phyloP scores from a whole-genome alignment of 2,329 filamentous ascomycete genomes.

The Epicoccum sorghinum region DNA sequence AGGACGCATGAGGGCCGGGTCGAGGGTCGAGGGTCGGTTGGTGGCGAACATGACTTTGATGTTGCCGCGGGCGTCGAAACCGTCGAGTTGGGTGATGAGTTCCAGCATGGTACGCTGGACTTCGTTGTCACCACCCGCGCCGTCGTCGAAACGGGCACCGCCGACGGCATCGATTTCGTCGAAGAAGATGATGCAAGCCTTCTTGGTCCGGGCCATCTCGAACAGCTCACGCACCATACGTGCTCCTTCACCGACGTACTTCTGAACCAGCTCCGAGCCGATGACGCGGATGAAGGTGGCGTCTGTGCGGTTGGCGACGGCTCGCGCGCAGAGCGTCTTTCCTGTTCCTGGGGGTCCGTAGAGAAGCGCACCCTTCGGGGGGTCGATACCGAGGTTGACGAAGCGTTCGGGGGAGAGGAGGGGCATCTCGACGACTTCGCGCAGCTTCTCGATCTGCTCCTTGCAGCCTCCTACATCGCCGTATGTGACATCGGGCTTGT shows the following conservation, averaged over 20 bases:
- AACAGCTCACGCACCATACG: conserved; percentile 98
- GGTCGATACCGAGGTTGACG: conserved; percentile 98
- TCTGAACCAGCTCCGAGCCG: conserved; percentile 95
- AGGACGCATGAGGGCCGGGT: conserved; percentile 95
- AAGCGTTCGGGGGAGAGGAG: conserved; percentile 95
- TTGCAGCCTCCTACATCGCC: conserved; percentile 99
- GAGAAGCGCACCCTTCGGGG: conserved; percentile 93
- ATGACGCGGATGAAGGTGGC: conserved; percentile 99
- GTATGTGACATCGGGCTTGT: conserved; percentile 99
- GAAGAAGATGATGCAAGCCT: conserved; percentile 99
- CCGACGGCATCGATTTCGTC: conserved; percentile 98
- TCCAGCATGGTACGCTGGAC: conserved; percentile 98
- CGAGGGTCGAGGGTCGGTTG: conserved; percentile 92
- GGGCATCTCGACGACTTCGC: conserved; percentile 98
- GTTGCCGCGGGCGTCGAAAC: conserved; percentile 94
- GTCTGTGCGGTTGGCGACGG: conserved; percentile 96
- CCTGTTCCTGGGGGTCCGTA: conserved; percentile 98
- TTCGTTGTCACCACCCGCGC: conserved; percentile 95
- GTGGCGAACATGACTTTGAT: conserved; percentile 99
- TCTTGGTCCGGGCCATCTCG: conserved; percentile 99
- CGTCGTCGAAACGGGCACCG: conserved; percentile 94
- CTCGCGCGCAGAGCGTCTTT: conserved; percentile 96
- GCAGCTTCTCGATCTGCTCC: conserved; percentile 98
- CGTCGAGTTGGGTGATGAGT: conserved; percentile 94
- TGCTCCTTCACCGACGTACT: conserved; percentile 97